Evolutionary conservation across 352 stramenopile species (phyloP), one percentile per base, ranked within the genome.

Genomic region (Phytophthora brassicae): DNA sequence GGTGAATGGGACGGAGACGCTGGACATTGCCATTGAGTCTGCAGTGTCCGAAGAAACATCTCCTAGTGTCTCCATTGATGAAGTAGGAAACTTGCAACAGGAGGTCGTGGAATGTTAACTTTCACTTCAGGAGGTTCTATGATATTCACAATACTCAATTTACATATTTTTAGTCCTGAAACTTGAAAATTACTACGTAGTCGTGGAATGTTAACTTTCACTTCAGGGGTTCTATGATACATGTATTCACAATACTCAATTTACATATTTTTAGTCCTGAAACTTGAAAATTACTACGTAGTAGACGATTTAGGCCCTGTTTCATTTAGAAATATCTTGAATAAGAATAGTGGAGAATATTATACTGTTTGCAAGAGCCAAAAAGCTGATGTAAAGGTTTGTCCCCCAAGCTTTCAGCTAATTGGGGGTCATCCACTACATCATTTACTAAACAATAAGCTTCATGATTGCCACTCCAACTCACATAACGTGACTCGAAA

Each of bases 361-460:
- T n/a, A 59, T 84, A 90, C 65, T 90, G 72, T 51, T 88, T 87
- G 61, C 75, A 86, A 1, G 68, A 56, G 13, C 81, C 81, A 50
- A 90, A 90, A 48, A 90, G 72, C 33, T 81, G 68, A 11, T 74
- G 57, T 13, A 89, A 64, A 28, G 69, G 72, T 14, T 79, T 74
- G 33, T 66, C 66, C 4, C 57, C 76, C 17, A 88, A 38, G 17
- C 74, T 61, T 20, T 70, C 52, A 8, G 64, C 60, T n/a, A 89
- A 50, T 43, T 79, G 70, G 17, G 60, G 60, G 56, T 89, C 80
- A 2, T 74, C 64, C 1, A 71, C 64, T n/a, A 88, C 76, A 50
- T 89, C 80, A 51, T 86, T 82, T 55, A 86, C 80, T 46, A 89
- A 66, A 20, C 75, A 86, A 61, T 89, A 89, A 0, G 59, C 64